Evolutionary conservation across 306 rosid genomes (phyloP).

Genomic region (Gynostemma pentaphyllum): DNA sequence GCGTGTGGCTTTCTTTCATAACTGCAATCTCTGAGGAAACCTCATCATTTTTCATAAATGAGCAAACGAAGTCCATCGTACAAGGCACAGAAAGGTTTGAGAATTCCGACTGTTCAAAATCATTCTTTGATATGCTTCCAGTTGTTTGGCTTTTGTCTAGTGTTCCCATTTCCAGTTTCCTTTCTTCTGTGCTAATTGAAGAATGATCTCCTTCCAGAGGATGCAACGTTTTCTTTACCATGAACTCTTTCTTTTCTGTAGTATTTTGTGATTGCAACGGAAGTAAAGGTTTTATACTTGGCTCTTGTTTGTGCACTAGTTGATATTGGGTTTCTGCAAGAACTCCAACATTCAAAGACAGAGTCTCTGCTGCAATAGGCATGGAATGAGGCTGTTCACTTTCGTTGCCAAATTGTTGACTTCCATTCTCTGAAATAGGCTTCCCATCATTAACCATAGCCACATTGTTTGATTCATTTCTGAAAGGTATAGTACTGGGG

Average conservation of each 20-base stretch:
- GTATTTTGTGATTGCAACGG: slow-evolving; percentile 12
- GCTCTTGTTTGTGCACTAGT: neutral
- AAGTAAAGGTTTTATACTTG: slow-evolving; percentile 2
- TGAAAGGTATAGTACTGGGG: neutral
- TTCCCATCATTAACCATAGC: slow-evolving; percentile 6
- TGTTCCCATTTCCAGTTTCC: neutral
- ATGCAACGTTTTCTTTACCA: neutral
- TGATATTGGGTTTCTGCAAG: neutral
- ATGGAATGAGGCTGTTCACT: neutral
- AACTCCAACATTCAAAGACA: neutral
- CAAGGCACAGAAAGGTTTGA: slow-evolving; percentile 11
- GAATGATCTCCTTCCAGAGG: neutral
- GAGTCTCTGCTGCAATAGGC: neutral
- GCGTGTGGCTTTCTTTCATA: slow-evolving; percentile 22
- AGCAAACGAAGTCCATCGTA: slow-evolving; percentile 19
- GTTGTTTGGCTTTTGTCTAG: neutral
- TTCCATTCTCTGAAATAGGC: slow-evolving; percentile 11
- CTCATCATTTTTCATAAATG: slow-evolving; percentile 17
- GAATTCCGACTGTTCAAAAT: slow-evolving; percentile 12
- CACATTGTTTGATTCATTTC: neutral
- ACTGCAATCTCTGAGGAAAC: slow-evolving; percentile 13
- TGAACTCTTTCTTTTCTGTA: slow-evolving; percentile 15
- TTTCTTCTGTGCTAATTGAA: neutral
- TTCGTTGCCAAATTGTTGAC: slow-evolving; percentile 14
- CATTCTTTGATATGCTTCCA: neutral